Conservation (phyloP, 208 protist species). For the Wallacemonas sp. region DNA sequence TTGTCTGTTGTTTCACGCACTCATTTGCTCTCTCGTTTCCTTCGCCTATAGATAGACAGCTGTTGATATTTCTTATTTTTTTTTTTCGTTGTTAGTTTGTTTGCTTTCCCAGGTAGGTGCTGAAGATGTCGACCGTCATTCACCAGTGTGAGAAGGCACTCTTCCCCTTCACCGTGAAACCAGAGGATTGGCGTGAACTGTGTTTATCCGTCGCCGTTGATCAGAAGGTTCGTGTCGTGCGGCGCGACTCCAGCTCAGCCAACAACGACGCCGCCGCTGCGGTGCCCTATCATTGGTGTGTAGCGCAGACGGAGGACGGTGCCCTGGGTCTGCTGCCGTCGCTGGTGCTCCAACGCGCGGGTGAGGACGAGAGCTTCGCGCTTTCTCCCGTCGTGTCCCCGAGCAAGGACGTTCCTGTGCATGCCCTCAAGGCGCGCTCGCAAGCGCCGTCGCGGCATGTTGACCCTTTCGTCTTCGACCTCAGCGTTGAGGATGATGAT, state of each 20-base stretch:
- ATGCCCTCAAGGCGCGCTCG: not conserved
- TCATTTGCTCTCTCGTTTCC: too few species aligned
- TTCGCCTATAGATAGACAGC: conserved; percentile 6
- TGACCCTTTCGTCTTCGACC: conserved; percentile 4
- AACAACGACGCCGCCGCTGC: not conserved
- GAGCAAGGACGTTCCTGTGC: not conserved
- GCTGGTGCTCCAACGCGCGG: conserved; percentile 16
- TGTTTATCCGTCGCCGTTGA: conserved; percentile 28
- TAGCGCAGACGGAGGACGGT: conserved; percentile 43
- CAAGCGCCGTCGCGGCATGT: not conserved
- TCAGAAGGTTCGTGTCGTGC: conserved; percentile 36
- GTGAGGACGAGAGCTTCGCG: conserved; percentile 6
- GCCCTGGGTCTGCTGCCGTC: conserved; percentile 35
- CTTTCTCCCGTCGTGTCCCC: not conserved
- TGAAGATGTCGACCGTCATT: not conserved
- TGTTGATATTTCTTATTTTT: conserved; percentile 12
- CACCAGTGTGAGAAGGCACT: conserved; percentile 24
- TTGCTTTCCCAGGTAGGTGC: not conserved
- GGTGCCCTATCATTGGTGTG: conserved; percentile 34
- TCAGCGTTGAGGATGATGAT: conserved; percentile 1
- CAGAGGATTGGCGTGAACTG: conserved; percentile 3
- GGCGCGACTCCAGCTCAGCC: conserved; percentile 17
- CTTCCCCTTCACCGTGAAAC: conserved; percentile 31
- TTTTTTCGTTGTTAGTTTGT: conserved; percentile 17
- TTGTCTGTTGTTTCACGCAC: conserved; percentile 5